Percentiles rank a stretch among this genome's conserved stretches.
These are phyloP conservation scores for Phlyctochytrium arcticum DNA, from an alignment of 192 early-diverging fungal species.

Conservation along the genomic window DNA sequence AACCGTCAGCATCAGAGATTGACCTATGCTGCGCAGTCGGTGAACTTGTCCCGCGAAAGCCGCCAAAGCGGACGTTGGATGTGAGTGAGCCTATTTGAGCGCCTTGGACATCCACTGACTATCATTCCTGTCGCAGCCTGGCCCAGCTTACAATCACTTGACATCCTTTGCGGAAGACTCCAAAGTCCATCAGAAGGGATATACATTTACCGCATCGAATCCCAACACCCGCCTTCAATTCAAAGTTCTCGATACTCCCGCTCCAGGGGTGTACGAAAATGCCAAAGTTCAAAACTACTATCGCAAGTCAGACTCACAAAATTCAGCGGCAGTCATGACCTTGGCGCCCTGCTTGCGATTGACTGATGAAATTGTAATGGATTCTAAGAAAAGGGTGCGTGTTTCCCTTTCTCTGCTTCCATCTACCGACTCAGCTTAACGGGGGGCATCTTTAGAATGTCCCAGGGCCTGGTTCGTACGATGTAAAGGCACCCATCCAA, in stretches of 20 bases:
- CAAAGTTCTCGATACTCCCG: slow-evolving; percentile 33
- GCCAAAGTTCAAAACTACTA: slow-evolving; percentile 22
- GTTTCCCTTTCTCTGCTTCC: slow-evolving; percentile 2
- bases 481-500: slow-evolving; percentile 37
- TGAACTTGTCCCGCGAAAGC: slow-evolving; percentile 43
- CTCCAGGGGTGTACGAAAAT: slow-evolving; percentile 37
- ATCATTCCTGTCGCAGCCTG: slow-evolving; percentile 15
- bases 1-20: background rate
- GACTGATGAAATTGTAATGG: slow-evolving; percentile 46
- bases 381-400: slow-evolving; percentile 35
- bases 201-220: slow-evolving; percentile 16
- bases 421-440: too few relatives aligned
- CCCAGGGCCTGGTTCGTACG: slow-evolving; percentile 47
- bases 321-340: slow-evolving; percentile 43
- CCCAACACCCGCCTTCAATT: slow-evolving; percentile 21
- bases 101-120: background rate
- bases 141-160: slow-evolving; percentile 39
- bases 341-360: slow-evolving; percentile 47
- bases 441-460: slow-evolving; percentile 19
- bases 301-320: slow-evolving; percentile 24
- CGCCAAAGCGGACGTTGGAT: slow-evolving; percentile 35
- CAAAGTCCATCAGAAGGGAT: slow-evolving; percentile 36
- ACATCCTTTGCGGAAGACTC: slow-evolving; percentile 45
- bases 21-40: slow-evolving; percentile 17
- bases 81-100: slow-evolving; percentile 27